A percentile compares a stretch with the other conserved stretches of the same genome.
Evolutionary conservation across 2,329 filamentous ascomycete genomes (phyloP).

Genomic region (Coleophoma crateriformis): DNA sequence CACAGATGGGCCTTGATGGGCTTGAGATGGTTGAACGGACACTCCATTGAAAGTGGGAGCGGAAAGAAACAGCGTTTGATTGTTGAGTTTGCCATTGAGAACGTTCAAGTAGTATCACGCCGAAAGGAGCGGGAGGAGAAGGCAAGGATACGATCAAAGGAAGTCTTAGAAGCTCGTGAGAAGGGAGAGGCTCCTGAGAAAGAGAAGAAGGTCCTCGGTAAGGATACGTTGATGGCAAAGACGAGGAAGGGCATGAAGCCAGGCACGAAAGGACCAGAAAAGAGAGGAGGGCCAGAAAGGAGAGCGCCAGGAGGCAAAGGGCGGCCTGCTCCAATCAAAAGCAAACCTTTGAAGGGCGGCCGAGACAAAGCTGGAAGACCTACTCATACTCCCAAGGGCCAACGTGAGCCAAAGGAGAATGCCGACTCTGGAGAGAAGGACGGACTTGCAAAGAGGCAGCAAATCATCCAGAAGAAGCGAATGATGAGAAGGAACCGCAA

Average conservation of each 20-base stretch:
- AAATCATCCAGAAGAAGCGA: slow-evolving; percentile 81
- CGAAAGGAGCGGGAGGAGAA: slow-evolving; percentile 60
- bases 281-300: background rate
- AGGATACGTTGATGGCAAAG: slow-evolving; percentile 26
- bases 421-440: slow-evolving; percentile 39
- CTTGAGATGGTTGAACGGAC: slow-evolving; percentile 86
- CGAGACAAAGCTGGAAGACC: slow-evolving; percentile 3
- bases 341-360: slow-evolving; percentile 7
- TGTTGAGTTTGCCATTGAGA: slow-evolving; percentile 97
- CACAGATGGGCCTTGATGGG: slow-evolving; percentile 95
- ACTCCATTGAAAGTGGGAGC: slow-evolving; percentile 48
- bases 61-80: slow-evolving; percentile 87
- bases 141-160: slow-evolving; percentile 33
- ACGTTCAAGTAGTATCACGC: slow-evolving; percentile 87
- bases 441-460: slow-evolving; percentile 57
- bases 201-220: slow-evolving; percentile 25
- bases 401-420: slow-evolving; percentile 7
- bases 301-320: slow-evolving; percentile 4
- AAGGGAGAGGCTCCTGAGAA: slow-evolving; percentile 24
- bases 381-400: slow-evolving; percentile 7
- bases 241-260: slow-evolving; percentile 28
- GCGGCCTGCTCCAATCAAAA: slow-evolving; percentile 7
- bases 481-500: slow-evolving; percentile 60
- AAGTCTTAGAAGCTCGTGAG: slow-evolving; percentile 26
- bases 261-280: slow-evolving; percentile 9